A percentile compares a stretch with the other conserved stretches of the same genome.
phyloP scores from a whole-genome alignment of 176 grass and related monocot genomes.

The Ensete glaucum region DNA sequence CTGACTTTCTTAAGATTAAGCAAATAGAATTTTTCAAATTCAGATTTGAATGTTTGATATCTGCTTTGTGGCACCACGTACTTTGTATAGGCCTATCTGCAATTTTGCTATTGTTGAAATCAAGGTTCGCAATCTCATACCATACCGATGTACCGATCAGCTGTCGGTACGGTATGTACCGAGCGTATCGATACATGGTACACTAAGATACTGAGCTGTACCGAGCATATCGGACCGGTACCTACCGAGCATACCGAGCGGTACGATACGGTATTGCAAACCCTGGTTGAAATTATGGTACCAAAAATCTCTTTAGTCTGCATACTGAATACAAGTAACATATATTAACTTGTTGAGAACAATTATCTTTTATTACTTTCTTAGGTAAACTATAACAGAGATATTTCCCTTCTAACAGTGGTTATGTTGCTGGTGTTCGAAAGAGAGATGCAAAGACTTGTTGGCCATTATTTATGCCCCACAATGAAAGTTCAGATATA shows the following conservation, averaged over 20 bases:
- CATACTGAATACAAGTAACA: neutral
- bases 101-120: neutral
- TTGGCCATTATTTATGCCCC: constrained; percentile 10
- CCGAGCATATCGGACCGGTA: too few species aligned
- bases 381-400: neutral
- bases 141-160: too few species aligned
- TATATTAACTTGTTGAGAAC: neutral
- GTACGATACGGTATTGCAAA: too few species aligned
- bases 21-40: neutral
- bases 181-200: too few species aligned
- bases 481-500: neutral
- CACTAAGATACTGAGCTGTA: too few species aligned
- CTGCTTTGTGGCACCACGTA: too few species aligned
- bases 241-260: too few species aligned
- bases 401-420: constrained; percentile 1
- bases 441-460: constrained; percentile 14
- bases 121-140: too few species aligned
- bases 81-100: too few species aligned
- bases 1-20: neutral
- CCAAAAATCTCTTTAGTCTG: neutral
- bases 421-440: constrained; percentile 15
- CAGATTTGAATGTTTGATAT: too few species aligned
- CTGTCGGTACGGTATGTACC: too few species aligned
- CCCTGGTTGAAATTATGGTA: too few species aligned
- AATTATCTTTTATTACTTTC: neutral